Percentiles rank a stretch among this genome's conserved stretches.
Conservation (phyloP, 805 yeast species). For the Yarrowia sp. region DNA sequence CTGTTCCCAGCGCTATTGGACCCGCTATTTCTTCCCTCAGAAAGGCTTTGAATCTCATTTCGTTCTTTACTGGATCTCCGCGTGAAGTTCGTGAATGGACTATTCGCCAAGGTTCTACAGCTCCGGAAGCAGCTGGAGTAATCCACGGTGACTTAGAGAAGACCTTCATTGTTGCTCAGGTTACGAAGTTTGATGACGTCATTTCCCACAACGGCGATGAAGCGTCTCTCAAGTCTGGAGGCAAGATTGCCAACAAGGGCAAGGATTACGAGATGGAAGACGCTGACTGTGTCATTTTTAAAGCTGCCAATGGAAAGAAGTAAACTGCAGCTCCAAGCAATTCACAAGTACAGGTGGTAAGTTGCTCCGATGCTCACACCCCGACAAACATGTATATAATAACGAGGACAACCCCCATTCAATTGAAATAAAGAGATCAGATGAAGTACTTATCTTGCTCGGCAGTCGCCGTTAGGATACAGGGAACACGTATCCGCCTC, state of each 20-base stretch:
- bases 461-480: too few species aligned
- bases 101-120: constrained; percentile 72
- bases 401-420: too few species aligned
- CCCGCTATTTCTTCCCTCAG: constrained; percentile 71
- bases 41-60: constrained; percentile 69
- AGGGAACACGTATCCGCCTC: too few species aligned
- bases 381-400: too few species aligned
- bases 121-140: constrained; percentile 89
- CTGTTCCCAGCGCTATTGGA: constrained; percentile 52
- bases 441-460: too few species aligned
- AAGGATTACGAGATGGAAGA: constrained; percentile 81
- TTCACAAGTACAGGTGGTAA: too few species aligned
- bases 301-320: constrained; percentile 52
- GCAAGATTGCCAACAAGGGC: constrained; percentile 71
- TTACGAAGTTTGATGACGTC: constrained; percentile 71
- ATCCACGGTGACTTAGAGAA: constrained; percentile 85
- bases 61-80: constrained; percentile 88
- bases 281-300: constrained; percentile 79
- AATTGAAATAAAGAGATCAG: too few species aligned
- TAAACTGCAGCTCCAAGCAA: background rate
- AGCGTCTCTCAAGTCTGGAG: constrained; percentile 61
- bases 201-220: constrained; percentile 57
- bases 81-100: constrained; percentile 91
- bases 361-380: background rate
- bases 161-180: constrained; percentile 80